Conservation (phyloP, 2,329 filamentous ascomycete genomes). For the Myriangium duriaei region DNA sequence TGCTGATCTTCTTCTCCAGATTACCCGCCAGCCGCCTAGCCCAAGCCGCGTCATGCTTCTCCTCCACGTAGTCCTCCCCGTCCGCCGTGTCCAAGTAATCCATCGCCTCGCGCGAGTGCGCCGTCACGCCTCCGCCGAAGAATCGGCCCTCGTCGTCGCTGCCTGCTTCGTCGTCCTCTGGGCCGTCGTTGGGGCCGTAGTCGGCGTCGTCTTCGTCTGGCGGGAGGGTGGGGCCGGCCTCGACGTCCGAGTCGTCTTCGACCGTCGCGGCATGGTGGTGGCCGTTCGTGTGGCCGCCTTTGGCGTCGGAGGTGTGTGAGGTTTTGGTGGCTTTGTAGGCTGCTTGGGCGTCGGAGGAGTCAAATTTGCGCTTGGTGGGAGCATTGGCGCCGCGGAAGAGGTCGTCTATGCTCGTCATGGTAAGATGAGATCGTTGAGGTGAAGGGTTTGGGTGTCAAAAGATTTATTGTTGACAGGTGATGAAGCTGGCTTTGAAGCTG, state of each 20-base stretch:
- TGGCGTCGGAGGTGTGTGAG: constrained; percentile 36
- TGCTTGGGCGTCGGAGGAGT: constrained; percentile 41
- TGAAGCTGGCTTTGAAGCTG: too few species aligned
- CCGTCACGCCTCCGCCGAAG: constrained; percentile 81
- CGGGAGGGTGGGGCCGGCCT: constrained; percentile 24
- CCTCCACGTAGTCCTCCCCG: constrained; percentile 41
- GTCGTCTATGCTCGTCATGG: constrained; percentile 47
- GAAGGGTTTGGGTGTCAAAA: constrained; percentile 19
- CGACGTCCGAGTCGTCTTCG: constrained; percentile 28
- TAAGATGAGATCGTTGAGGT: background rate
- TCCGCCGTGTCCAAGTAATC: constrained; percentile 68
- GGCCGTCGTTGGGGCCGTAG: constrained; percentile 22
- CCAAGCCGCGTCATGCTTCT: constrained; percentile 77
- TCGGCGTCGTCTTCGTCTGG: constrained; percentile 27
- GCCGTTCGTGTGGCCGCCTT: constrained; percentile 26
- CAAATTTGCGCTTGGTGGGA: constrained; percentile 45
- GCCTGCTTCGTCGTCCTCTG: constrained; percentile 32
- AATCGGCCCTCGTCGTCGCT: constrained; percentile 91
- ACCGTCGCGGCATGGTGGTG: constrained; percentile 24
- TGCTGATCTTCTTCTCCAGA: constrained; percentile 83
- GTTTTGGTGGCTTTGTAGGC: constrained; percentile 50
- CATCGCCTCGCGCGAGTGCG: constrained; percentile 68
- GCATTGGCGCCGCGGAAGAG: constrained; percentile 47
- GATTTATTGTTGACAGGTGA: too few species aligned
- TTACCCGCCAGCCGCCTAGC: constrained; percentile 65